phyloP scores from a whole-genome alignment of 2,329 filamentous ascomycete species.

The Amauroascus verrucosus region DNA sequence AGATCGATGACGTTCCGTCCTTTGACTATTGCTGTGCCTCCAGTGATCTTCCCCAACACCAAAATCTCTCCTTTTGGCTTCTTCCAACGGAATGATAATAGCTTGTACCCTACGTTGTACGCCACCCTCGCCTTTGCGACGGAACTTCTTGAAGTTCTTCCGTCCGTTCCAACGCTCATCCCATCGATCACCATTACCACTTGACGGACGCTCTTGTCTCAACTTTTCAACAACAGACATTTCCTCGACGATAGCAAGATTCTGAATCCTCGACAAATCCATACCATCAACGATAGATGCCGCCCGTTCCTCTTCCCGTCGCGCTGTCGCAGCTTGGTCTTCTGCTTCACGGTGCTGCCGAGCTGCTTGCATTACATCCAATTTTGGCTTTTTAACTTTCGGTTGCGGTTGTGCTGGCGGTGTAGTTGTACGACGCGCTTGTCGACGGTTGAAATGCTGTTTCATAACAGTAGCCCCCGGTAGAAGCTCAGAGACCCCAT shows the following conservation, averaged over 20 bases:
- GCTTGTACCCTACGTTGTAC: slow-evolving; percentile 38
- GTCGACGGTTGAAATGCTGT: slow-evolving; percentile 58
- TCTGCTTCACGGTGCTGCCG: slow-evolving; percentile 43
- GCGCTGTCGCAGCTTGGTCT: slow-evolving; percentile 45
- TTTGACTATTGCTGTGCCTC: slow-evolving; percentile 36
- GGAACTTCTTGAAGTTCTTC: slow-evolving; percentile 91
- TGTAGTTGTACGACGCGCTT: slow-evolving; percentile 31
- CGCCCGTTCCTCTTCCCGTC: slow-evolving; percentile 58
- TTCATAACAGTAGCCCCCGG: slow-evolving; percentile 71
- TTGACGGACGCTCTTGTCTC: slow-evolving; percentile 21
- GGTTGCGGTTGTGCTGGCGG: slow-evolving; percentile 24
- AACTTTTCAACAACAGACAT: slow-evolving; percentile 49
- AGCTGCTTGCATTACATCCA: slow-evolving; percentile 59
- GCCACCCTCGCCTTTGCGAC: slow-evolving; percentile 27
- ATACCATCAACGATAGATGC: slow-evolving; percentile 50
- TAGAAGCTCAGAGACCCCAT: slow-evolving; percentile 61
- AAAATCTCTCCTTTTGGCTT: slow-evolving; percentile 60
- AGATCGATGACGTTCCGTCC: slow-evolving; percentile 18
- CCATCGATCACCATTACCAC: slow-evolving; percentile 56
- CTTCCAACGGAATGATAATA: slow-evolving; percentile 61
- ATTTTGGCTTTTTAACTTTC: slow-evolving; percentile 46
- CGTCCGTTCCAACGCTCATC: slow-evolving; percentile 84
- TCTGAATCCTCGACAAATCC: slow-evolving; percentile 61
- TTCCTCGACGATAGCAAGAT: slow-evolving; percentile 65
- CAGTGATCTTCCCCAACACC: slow-evolving; percentile 70